Evolutionary conservation across 1,284 basidiomycete genomes (phyloP).

Genomic region (Puccinia novopanici): DNA sequence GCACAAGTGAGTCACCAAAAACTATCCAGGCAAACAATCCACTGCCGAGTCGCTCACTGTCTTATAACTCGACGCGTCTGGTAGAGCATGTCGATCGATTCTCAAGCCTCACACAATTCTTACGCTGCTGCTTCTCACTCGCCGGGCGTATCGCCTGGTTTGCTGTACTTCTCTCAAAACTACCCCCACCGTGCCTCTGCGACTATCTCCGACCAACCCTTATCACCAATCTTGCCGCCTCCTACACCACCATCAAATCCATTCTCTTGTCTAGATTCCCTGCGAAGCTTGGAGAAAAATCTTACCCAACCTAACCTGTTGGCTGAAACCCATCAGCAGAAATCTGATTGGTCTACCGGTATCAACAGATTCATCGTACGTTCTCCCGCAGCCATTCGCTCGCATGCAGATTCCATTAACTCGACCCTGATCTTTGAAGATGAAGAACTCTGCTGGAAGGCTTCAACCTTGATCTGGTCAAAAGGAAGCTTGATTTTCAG

Average conservation of each 20-base stretch:
- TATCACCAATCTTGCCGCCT: not conserved
- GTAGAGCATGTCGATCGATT: slow-evolving; percentile 1
- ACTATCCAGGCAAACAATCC: too few relatives aligned
- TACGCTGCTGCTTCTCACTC: not conserved
- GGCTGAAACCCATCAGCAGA: slow-evolving; percentile 22
- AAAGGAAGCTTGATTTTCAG: slow-evolving; percentile 44
- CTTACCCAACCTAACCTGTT: slow-evolving; percentile 34
- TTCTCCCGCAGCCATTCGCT: not conserved
- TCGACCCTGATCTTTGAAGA: slow-evolving; percentile 18
- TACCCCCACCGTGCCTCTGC: not conserved
- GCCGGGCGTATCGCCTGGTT: slow-evolving; percentile 20
- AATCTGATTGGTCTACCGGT: slow-evolving; percentile 44
- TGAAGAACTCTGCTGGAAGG: slow-evolving; percentile 49
- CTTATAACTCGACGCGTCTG: not conserved
- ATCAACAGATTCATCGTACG: slow-evolving; percentile 34
- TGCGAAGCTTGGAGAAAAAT: slow-evolving; percentile 39
- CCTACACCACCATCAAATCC: slow-evolving; percentile 34
- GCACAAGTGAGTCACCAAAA: too few relatives aligned
- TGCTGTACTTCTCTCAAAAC: slow-evolving; percentile 30
- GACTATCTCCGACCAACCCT: not conserved
- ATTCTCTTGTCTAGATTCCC: slow-evolving; percentile 47
- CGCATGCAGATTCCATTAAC: not conserved
- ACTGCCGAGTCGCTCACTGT: too few relatives aligned
- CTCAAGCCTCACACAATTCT: too few relatives aligned
- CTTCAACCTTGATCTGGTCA: slow-evolving; percentile 47